Evolutionary conservation across 305 asterid species (phyloP).

Genomic region (Stenogyne calaminthoides): DNA sequence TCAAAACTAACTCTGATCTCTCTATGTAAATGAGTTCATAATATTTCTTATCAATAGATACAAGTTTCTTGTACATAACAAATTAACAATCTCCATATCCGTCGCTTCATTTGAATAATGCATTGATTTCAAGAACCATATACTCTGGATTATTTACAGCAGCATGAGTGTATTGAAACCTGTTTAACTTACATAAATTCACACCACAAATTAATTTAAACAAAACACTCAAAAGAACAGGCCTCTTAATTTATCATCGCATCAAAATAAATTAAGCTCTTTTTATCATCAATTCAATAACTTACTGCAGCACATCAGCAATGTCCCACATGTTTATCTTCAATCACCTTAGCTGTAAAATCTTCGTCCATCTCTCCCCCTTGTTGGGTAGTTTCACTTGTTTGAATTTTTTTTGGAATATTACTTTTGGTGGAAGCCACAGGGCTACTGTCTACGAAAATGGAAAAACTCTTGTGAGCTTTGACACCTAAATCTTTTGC

Average conservation of each 20-base stretch:
- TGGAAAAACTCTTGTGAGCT: constrained; percentile 43
- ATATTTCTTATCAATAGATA: background rate
- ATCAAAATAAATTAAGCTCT: constrained; percentile 26
- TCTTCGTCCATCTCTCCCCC: constrained; percentile 27
- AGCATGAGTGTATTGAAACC: constrained; percentile 8
- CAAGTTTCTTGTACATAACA: too few relatives aligned
- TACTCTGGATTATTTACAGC: constrained; percentile 1
- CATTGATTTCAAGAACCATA: too few relatives aligned
- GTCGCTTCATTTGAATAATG: too few relatives aligned
- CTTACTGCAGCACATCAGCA: constrained; percentile 43
- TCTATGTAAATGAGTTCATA: background rate
- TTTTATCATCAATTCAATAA: constrained; percentile 30
- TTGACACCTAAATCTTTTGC: constrained; percentile 39
- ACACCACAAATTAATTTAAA: constrained; percentile 38
- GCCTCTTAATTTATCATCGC: constrained; percentile 6
- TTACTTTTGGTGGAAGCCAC: constrained; percentile 37
- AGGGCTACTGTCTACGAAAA: constrained; percentile 37
- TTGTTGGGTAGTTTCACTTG: constrained; percentile 31
- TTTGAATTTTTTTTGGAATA: constrained; percentile 29
- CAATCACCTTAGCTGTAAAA: constrained; percentile 33
- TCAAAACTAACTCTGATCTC: background rate
- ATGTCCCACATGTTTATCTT: constrained; percentile 31
- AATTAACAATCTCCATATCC: too few relatives aligned
- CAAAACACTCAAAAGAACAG: constrained; percentile 13
- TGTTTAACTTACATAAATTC: constrained; percentile 41